Conservation (phyloP, 495 filamentous ascomycete genomes). For the Daldinia childiae region DNA sequence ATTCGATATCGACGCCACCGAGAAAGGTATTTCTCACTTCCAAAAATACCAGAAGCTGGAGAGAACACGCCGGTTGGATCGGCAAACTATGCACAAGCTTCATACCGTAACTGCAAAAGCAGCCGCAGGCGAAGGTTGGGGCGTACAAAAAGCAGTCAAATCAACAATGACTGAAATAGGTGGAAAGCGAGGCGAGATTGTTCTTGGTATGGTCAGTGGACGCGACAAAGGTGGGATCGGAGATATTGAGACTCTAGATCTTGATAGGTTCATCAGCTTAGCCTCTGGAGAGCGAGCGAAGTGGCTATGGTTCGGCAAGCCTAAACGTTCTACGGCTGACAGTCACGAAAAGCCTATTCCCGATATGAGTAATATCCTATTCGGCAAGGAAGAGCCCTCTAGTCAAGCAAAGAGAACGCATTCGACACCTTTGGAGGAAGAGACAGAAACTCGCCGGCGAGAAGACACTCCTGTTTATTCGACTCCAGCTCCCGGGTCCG, state of each 20-base stretch:
- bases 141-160: slow-evolving; percentile 88
- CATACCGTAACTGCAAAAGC: slow-evolving; percentile 87
- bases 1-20: slow-evolving; percentile 83
- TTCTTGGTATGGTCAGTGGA: slow-evolving; percentile 91
- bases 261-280: slow-evolving; percentile 82
- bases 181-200: slow-evolving; percentile 94
- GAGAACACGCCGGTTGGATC: slow-evolving; percentile 80
- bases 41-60: slow-evolving; percentile 88
- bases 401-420: slow-evolving; percentile 63
- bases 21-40: slow-evolving; percentile 84
- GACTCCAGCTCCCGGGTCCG: slow-evolving; percentile 51
- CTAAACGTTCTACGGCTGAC: slow-evolving; percentile 63
- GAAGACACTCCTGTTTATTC: slow-evolving; percentile 55
- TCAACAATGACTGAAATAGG: slow-evolving; percentile 93
- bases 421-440: slow-evolving; percentile 59
- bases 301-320: slow-evolving; percentile 94
- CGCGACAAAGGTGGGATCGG: slow-evolving; percentile 88
- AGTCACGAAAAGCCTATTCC: slow-evolving; percentile 62
- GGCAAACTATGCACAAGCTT: slow-evolving; percentile 80
- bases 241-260: slow-evolving; percentile 88
- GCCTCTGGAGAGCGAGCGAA: slow-evolving; percentile 82
- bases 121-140: slow-evolving; percentile 77
- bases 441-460: slow-evolving; percentile 50
- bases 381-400: slow-evolving; percentile 66
- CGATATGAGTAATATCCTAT: slow-evolving; percentile 65